phyloP scores from a whole-genome alignment of 371 early-diverging fungal species.

The Syncephalastrum contaminatum region DNA sequence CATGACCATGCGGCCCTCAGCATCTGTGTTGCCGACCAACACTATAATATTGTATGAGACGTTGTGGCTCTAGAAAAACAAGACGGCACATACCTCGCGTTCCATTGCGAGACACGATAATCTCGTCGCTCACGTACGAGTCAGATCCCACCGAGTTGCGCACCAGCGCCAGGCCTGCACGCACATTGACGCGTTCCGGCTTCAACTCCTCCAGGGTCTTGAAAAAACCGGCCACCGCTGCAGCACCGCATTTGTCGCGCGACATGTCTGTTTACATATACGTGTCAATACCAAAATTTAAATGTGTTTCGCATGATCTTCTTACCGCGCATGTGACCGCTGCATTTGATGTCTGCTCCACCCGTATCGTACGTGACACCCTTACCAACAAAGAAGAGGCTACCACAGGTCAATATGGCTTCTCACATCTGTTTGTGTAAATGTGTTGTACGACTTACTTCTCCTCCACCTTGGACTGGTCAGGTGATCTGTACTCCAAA shows the following conservation, averaged over 20 bases:
- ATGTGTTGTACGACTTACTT: constrained; percentile 51
- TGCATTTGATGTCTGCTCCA: constrained; percentile 84
- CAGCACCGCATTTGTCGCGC: constrained; percentile 89
- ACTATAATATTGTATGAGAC: constrained; percentile 35
- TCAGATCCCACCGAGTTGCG: constrained; percentile 84
- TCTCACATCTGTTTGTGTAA: too few species aligned
- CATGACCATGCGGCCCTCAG: constrained; percentile 93
- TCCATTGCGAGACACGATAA: constrained; percentile 80
- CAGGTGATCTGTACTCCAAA: constrained; percentile 77
- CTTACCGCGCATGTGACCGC: constrained; percentile 79
- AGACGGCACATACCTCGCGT: constrained; percentile 49
- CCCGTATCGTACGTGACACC: constrained; percentile 93
- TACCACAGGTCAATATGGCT: constrained; percentile 14
- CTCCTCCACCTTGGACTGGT: constrained; percentile 76
- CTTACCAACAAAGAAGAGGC: constrained; percentile 86
- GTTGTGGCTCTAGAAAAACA: neutral
- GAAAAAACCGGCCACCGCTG: constrained; percentile 83
- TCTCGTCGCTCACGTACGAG: constrained; percentile 81
- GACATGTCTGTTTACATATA: constrained; percentile 60
- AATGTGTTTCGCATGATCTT: neutral
- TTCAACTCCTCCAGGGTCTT: constrained; percentile 65
- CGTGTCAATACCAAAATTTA: neutral
- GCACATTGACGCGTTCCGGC: constrained; percentile 70
- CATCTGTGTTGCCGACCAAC: constrained; percentile 85
- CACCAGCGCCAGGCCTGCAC: constrained; percentile 73